phyloP scores from a whole-genome alignment of 2,329 filamentous ascomycete genomes.

The Phoma herbarum region DNA sequence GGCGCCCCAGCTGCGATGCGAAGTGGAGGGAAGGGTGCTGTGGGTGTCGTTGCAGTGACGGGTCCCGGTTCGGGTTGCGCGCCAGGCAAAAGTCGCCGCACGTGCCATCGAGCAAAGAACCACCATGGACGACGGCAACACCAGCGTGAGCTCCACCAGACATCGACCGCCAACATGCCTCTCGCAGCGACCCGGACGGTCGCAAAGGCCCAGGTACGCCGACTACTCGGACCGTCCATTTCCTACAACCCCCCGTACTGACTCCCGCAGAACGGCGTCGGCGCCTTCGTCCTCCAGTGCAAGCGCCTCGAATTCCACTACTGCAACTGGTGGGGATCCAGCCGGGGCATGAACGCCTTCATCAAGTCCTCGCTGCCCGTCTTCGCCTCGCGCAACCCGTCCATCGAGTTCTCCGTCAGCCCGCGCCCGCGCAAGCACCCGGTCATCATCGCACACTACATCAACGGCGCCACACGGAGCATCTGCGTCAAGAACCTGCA shows the following conservation, averaged over 20 bases:
- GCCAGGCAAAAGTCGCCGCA: slow-evolving; percentile 30
- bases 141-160: slow-evolving; percentile 13
- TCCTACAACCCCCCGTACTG: neutral
- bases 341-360: slow-evolving; percentile 91
- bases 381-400: slow-evolving; percentile 83
- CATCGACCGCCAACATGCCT: slow-evolving; percentile 54
- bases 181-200: slow-evolving; percentile 62
- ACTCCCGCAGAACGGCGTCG: slow-evolving; percentile 65
- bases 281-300: slow-evolving; percentile 97
- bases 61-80: slow-evolving; percentile 7
- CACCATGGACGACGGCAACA: slow-evolving; percentile 1
- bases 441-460: slow-evolving; percentile 86
- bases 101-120: slow-evolving; percentile 28
- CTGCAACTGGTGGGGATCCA: slow-evolving; percentile 95
- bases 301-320: slow-evolving; percentile 96
- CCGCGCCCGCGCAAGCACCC: slow-evolving; percentile 91
- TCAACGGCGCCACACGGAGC: slow-evolving; percentile 86
- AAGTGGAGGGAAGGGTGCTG: slow-evolving; percentile 29
- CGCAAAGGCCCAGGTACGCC: slow-evolving; percentile 64
- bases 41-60: slow-evolving; percentile 15
- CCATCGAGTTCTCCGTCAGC: slow-evolving; percentile 90
- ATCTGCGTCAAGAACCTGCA: slow-evolving; percentile 90
- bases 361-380: slow-evolving; percentile 77
- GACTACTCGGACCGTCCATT: too few species aligned
- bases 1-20: slow-evolving; percentile 43